phyloP scores from a whole-genome alignment of 2,329 filamentous ascomycete genomes.

The Xylaria hypoxylon region DNA sequence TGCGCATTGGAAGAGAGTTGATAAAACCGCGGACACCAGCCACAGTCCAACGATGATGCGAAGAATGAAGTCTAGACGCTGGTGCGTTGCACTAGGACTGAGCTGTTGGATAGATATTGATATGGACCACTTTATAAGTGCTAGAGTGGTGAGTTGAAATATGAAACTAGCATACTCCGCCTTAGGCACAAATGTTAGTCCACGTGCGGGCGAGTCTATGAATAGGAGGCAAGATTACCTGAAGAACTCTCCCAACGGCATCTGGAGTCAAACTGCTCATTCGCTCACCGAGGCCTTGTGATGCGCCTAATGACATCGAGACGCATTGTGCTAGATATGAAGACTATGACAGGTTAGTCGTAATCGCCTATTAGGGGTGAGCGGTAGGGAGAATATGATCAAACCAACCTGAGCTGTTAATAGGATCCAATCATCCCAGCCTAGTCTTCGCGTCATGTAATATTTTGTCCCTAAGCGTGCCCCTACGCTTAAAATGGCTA shows the following conservation, averaged over 20 bases:
- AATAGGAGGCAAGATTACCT: slow-evolving; percentile 24
- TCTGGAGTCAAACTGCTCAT: slow-evolving; percentile 27
- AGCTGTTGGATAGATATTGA: slow-evolving; percentile 40
- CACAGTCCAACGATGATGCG: slow-evolving; percentile 38
- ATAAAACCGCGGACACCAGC: slow-evolving; percentile 34
- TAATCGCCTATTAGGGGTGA: not conserved
- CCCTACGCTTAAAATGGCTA: slow-evolving; percentile 34
- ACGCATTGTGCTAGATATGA: slow-evolving; percentile 42
- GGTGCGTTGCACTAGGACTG: slow-evolving; percentile 35
- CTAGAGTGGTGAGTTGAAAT: slow-evolving; percentile 39
- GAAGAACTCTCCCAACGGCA: slow-evolving; percentile 34
- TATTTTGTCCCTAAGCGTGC: slow-evolving; percentile 41
- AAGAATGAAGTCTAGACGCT: slow-evolving; percentile 34
- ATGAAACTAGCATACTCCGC: slow-evolving; percentile 42
- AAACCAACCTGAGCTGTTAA: slow-evolving; percentile 41
- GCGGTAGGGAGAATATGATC: not conserved
- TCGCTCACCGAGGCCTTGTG: slow-evolving; percentile 40
- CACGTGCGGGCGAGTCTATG: not conserved
- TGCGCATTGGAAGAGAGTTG: slow-evolving; percentile 41
- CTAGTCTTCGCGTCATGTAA: slow-evolving; percentile 37
- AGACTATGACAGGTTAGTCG: slow-evolving; percentile 29
- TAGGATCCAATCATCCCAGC: slow-evolving; percentile 43
- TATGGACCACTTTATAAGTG: slow-evolving; percentile 44
- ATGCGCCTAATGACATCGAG: slow-evolving; percentile 40
- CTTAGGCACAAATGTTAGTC: slow-evolving; percentile 30